Percentiles rank a stretch among this genome's conserved stretches.
Evolutionary conservation across 768 basidiomycete species (phyloP).

Genomic region (Calocybe gangraenosa): DNA sequence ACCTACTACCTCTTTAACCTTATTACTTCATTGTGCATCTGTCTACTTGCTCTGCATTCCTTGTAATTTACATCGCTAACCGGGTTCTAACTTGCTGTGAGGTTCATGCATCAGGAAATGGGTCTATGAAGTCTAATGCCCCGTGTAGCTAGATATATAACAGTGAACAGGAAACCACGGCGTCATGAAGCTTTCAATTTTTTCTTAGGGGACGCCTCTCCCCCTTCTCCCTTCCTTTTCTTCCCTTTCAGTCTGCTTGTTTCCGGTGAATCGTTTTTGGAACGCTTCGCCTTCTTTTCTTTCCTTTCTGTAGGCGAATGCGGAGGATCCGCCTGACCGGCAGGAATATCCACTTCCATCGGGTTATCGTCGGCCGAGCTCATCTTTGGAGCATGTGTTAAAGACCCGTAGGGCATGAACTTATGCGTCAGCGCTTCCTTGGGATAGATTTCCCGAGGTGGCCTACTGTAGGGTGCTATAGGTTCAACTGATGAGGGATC

Average conservation of each 20-base stretch:
- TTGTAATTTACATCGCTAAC: conserved; percentile 3
- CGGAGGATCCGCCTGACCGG: background rate
- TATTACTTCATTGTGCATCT: conserved; percentile 18
- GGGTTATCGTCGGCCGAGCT: conserved; percentile 19
- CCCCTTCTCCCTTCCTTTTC: conserved; percentile 38
- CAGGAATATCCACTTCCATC: conserved; percentile 17
- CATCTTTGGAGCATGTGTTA: conserved; percentile 19
- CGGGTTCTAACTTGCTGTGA: conserved; percentile 4
- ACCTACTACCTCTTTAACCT: conserved; percentile 10
- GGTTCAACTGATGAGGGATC: conserved; percentile 16
- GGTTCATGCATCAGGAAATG: too few relatives aligned
- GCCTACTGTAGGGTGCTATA: conserved; percentile 36
- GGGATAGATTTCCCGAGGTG: conserved; percentile 55
- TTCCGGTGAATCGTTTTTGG: conserved; percentile 13
- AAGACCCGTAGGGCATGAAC: conserved; percentile 61
- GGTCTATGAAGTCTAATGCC: too few relatives aligned
- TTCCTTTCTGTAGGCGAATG: conserved; percentile 5
- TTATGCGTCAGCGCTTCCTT: conserved; percentile 57
- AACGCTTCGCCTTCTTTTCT: conserved; percentile 8
- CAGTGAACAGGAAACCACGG: background rate
- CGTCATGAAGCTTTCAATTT: conserved; percentile 33
- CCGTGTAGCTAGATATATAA: too few relatives aligned
- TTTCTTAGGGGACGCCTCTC: conserved; percentile 33
- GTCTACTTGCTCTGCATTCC: conserved; percentile 10
- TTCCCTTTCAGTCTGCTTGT: conserved; percentile 40